Evolutionary conservation across 257 asterid genomes (phyloP).

Genomic region (Verbascum thapsus): DNA sequence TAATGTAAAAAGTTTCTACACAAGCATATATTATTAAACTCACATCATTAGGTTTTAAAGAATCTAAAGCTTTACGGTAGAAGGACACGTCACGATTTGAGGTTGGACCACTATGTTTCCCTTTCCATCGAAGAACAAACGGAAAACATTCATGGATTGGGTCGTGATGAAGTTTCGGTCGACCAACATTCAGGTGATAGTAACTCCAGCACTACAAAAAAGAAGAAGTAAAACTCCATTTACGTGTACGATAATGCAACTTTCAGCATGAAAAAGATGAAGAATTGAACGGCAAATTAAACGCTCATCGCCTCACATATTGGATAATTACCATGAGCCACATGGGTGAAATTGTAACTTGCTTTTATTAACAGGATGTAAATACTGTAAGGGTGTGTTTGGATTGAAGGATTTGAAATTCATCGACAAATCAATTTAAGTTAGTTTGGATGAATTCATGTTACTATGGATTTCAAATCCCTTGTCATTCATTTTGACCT

Average conservation of each 20-base stretch:
- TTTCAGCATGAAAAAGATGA: neutral
- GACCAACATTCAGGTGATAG: slow-evolving; percentile 86
- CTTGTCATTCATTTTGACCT: too few species aligned
- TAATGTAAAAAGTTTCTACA: neutral
- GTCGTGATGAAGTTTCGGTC: slow-evolving; percentile 88
- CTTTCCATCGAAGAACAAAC: slow-evolving; percentile 97
- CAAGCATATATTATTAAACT: slow-evolving; percentile 24
- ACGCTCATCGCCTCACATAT: too few species aligned
- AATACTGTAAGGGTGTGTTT: too few species aligned
- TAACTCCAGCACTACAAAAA: slow-evolving; percentile 97
- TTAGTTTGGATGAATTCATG: too few species aligned
- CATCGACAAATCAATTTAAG: too few species aligned
- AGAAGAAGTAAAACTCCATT: neutral
- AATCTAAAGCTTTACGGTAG: slow-evolving; percentile 75
- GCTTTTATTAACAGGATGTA: too few species aligned
- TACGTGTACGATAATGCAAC: too few species aligned
- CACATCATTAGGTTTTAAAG: slow-evolving; percentile 38
- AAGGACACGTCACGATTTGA: slow-evolving; percentile 92
- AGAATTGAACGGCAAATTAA: neutral
- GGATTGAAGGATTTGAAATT: too few species aligned
- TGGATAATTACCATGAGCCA: too few species aligned
- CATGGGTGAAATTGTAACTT: too few species aligned
- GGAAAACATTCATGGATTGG: slow-evolving; percentile 96
- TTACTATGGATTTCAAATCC: too few species aligned
- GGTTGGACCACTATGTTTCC: slow-evolving; percentile 90